Conservation (phyloP, 2,329 filamentous ascomycete species). For the Chaetomiaceae sp. region DNA sequence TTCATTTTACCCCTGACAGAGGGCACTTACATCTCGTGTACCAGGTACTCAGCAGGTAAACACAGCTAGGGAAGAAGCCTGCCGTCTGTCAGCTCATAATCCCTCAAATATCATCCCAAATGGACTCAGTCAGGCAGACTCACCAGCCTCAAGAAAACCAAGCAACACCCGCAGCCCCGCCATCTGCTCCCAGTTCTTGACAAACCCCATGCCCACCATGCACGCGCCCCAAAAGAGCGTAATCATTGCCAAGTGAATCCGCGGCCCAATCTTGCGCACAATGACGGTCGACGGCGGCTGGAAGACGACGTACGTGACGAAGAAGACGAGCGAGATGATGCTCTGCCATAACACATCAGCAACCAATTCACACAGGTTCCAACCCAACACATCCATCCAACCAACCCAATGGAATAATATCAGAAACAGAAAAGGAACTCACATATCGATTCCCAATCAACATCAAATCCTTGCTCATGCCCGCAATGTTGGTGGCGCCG, state of each 20-base stretch:
- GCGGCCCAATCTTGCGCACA: slow-evolving; percentile 61
- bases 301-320: slow-evolving; percentile 67
- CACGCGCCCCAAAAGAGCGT: slow-evolving; percentile 55
- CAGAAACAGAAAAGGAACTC: slow-evolving; percentile 21
- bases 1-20: neutral
- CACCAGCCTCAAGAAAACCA: slow-evolving; percentile 59
- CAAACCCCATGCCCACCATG: slow-evolving; percentile 65
- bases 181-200: slow-evolving; percentile 47
- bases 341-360: slow-evolving; percentile 35
- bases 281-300: slow-evolving; percentile 68
- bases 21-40: slow-evolving; percentile 57
- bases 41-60: slow-evolving; percentile 71
- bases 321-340: slow-evolving; percentile 69
- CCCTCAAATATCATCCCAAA: too few species aligned
- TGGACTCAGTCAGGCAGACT: neutral
- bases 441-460: slow-evolving; percentile 46
- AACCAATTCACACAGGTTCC: neutral
- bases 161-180: slow-evolving; percentile 54
- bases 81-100: neutral
- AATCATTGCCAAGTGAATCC: slow-evolving; percentile 51
- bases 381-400: neutral
- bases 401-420: neutral
- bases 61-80: slow-evolving; percentile 65
- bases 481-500: slow-evolving; percentile 68
- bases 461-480: slow-evolving; percentile 46